These are phyloP conservation scores for Quercus glauca DNA, from an alignment of 306 rosid species.

Conservation along the genomic window DNA sequence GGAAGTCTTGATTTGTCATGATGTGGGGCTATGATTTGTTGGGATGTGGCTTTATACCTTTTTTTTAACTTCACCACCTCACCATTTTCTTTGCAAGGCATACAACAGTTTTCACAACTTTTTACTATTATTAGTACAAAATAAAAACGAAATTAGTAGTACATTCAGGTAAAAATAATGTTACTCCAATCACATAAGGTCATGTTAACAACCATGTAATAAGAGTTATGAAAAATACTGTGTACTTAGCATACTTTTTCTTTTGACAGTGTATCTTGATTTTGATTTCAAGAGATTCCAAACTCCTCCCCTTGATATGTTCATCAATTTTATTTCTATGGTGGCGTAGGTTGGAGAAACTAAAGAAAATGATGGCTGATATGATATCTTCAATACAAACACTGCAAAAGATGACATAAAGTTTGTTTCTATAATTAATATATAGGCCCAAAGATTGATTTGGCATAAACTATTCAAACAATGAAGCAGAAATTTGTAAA, in stretches of 20 bases:
- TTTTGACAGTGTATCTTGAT: constrained; percentile 15
- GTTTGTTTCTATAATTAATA: constrained; percentile 32
- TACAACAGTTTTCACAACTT: too few relatives aligned
- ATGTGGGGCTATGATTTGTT: constrained; percentile 24
- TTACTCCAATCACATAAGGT: too few relatives aligned
- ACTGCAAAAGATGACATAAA: constrained; percentile 33
- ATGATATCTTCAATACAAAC: constrained; percentile 30
- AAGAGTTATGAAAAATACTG: too few relatives aligned
- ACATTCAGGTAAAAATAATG: too few relatives aligned
- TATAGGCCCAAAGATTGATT: constrained; percentile 23
- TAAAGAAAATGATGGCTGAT: constrained; percentile 50
- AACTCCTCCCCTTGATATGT: constrained; percentile 7
- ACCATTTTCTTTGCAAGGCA: neutral
- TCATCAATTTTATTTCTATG: constrained; percentile 13
- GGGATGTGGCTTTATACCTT: neutral
- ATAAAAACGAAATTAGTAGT: too few relatives aligned
- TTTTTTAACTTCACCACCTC: constrained; percentile 12
- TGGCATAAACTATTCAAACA: constrained; percentile 26
- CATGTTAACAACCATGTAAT: too few relatives aligned
- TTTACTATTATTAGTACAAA: too few relatives aligned
- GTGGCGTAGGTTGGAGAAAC: constrained; percentile 34
- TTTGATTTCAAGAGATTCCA: constrained; percentile 32
- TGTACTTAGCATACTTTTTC: too few relatives aligned
- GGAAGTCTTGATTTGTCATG: constrained; percentile 36
- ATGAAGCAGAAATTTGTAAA: constrained; percentile 1